These are phyloP conservation scores for Penicillium cosmopolitanum DNA, from an alignment of 495 filamentous ascomycete species.

Conservation along the genomic window DNA sequence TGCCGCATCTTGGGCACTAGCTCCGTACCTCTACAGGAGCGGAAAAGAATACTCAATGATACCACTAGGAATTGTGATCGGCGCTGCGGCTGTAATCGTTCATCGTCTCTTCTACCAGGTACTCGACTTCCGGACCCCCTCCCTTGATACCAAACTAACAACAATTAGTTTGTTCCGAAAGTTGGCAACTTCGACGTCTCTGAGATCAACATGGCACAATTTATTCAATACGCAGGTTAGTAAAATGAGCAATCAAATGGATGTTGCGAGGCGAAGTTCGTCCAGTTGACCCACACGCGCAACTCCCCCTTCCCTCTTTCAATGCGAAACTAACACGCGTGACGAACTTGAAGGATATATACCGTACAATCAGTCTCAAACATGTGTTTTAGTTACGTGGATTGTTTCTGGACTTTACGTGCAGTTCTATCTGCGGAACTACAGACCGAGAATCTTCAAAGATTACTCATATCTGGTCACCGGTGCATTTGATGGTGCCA, in stretches of 20 bases:
- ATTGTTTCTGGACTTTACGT: constrained; percentile 48
- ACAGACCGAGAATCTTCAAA: constrained; percentile 53
- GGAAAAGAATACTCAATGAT: constrained; percentile 39
- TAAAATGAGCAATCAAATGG: too few relatives aligned
- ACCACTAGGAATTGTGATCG: constrained; percentile 50
- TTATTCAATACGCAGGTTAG: constrained; percentile 47
- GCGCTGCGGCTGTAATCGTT: constrained; percentile 38
- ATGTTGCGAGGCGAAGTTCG: too few relatives aligned
- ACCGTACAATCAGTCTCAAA: constrained; percentile 50
- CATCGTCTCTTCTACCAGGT: constrained; percentile 48
- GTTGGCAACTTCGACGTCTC: constrained; percentile 29
- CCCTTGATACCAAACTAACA: constrained; percentile 6
- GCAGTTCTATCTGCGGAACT: constrained; percentile 58
- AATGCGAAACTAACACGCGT: too few relatives aligned
- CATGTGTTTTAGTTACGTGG: constrained; percentile 38
- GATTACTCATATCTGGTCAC: constrained; percentile 61
- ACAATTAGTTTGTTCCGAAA: constrained; percentile 36
- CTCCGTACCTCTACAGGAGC: constrained; percentile 42
- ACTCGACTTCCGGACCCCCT: not conserved
- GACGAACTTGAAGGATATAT: constrained; percentile 19
- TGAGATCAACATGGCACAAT: constrained; percentile 46
- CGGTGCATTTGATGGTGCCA: constrained; percentile 59
- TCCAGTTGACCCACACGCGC: too few relatives aligned
- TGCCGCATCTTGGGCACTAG: constrained; percentile 50
- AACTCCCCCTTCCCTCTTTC: too few relatives aligned